Conservation (phyloP, 148 eudicot species). For the Dianthus caryophyllus region DNA sequence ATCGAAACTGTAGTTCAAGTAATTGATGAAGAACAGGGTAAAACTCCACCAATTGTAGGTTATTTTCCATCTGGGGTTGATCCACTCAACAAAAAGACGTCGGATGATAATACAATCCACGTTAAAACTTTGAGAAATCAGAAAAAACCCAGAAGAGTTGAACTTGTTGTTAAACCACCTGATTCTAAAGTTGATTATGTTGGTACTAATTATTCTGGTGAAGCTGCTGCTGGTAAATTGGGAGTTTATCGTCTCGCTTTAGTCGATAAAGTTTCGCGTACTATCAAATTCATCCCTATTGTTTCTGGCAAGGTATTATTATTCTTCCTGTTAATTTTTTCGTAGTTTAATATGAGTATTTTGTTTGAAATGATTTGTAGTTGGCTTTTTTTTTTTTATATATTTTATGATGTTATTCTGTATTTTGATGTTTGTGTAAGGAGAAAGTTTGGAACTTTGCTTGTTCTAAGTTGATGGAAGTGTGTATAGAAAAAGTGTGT, state of each 20-base stretch:
- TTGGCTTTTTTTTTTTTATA: too few relatives aligned
- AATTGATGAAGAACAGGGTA: conserved; percentile 24
- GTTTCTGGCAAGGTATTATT: conserved; percentile 55
- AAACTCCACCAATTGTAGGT: conserved; percentile 44
- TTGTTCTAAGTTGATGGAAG: background rate
- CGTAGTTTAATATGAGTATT: too few relatives aligned
- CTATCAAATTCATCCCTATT: conserved; percentile 58
- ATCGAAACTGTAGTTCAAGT: conserved; percentile 22
- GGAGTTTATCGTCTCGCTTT: conserved; percentile 58
- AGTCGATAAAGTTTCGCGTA: conserved; percentile 48
- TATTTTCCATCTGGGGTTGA: conserved; percentile 59
- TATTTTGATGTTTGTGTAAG: background rate
- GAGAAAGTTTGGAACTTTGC: background rate
- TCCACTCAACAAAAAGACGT: conserved; percentile 20
- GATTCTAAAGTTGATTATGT: conserved; percentile 44
- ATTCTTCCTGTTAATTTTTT: background rate
- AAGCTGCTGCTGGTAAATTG: conserved; percentile 52
- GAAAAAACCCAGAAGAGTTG: conserved; percentile 35
- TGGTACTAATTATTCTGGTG: conserved; percentile 51
- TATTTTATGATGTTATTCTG: too few relatives aligned
- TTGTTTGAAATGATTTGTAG: too few relatives aligned
- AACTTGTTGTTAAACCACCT: conserved; percentile 47
- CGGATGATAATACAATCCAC: conserved; percentile 3
- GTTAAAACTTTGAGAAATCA: conserved; percentile 34
- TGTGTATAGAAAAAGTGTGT: background rate